Conservation (phyloP, 805 yeast species). For the Candida vartiovaarae region DNA sequence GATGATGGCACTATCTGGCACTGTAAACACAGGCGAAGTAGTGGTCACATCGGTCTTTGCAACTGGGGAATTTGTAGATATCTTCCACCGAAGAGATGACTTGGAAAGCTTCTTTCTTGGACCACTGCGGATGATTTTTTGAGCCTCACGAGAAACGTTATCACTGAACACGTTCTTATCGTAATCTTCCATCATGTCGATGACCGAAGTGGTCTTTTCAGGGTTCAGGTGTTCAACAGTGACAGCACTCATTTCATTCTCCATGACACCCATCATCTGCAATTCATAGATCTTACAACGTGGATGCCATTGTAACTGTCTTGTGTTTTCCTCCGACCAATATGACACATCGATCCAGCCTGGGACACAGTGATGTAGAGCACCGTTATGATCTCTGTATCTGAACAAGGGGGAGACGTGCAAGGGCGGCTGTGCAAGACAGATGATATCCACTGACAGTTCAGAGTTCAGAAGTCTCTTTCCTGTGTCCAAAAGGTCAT, state of each 20-base stretch:
- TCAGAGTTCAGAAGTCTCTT: conserved; percentile 71
- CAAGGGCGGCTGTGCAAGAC: conserved; percentile 84
- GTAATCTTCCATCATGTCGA: conserved; percentile 59
- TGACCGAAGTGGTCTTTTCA: conserved; percentile 30
- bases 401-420: conserved; percentile 89
- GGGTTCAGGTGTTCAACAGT: conserved; percentile 52
- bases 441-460: conserved; percentile 80
- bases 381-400: conserved; percentile 45
- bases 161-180: conserved; percentile 49
- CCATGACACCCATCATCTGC: conserved; percentile 98
- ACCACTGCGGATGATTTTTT: neutral
- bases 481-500: conserved; percentile 66
- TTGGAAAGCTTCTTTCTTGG: conserved; percentile 9
- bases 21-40: conserved; percentile 13
- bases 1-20: conserved; percentile 6
- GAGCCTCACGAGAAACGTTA: conserved; percentile 8
- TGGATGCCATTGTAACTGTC: conserved; percentile 74
- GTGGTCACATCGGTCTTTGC: conserved; percentile 17
- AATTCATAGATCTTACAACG: conserved; percentile 89
- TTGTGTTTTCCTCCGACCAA: conserved; percentile 52
- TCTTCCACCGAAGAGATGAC: conserved; percentile 18
- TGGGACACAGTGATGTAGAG: conserved; percentile 72
- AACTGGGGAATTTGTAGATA: conserved; percentile 16
- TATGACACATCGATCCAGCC: conserved; percentile 94
- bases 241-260: conserved; percentile 70